Conservation (phyloP, 2,329 filamentous ascomycete species). For the Fusarium coffeatum region DNA sequence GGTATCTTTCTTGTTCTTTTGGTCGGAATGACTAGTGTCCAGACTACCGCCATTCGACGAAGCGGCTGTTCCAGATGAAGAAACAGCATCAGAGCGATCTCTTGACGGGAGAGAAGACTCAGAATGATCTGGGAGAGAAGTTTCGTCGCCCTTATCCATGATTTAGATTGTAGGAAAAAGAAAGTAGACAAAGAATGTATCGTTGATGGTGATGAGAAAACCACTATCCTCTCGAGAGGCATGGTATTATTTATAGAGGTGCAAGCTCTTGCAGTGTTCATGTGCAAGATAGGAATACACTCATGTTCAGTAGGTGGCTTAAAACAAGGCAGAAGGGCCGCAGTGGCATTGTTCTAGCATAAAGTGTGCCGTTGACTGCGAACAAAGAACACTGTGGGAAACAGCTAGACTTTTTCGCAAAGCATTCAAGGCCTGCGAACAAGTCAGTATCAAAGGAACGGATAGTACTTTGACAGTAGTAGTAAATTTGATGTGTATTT, state of each 20-base stretch:
- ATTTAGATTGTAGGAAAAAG: neutral
- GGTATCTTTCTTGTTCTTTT: neutral
- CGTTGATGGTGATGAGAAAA: neutral
- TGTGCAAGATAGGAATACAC: neutral
- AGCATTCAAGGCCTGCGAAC: neutral
- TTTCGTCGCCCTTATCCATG: conserved; percentile 2
- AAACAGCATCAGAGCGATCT: neutral
- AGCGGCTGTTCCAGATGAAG: neutral
- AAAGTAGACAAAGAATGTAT: neutral
- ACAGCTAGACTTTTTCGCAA: neutral
- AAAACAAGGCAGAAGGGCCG: neutral
- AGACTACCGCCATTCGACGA: neutral
- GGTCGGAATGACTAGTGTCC: neutral
- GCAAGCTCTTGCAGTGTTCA: neutral
- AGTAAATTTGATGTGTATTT: neutral
- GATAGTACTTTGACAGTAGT: neutral
- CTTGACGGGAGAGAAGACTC: neutral
- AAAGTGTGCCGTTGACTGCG: neutral
- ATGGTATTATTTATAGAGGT: neutral
- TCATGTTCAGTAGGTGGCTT: neutral
- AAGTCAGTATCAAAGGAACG: neutral
- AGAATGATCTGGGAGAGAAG: neutral
- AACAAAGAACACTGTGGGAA: neutral
- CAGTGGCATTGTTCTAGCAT: neutral
- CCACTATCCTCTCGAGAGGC: neutral